These are phyloP conservation scores for Ophiobolus disseminans DNA, from an alignment of 2,329 filamentous ascomycete genomes.

Conservation along the genomic window DNA sequence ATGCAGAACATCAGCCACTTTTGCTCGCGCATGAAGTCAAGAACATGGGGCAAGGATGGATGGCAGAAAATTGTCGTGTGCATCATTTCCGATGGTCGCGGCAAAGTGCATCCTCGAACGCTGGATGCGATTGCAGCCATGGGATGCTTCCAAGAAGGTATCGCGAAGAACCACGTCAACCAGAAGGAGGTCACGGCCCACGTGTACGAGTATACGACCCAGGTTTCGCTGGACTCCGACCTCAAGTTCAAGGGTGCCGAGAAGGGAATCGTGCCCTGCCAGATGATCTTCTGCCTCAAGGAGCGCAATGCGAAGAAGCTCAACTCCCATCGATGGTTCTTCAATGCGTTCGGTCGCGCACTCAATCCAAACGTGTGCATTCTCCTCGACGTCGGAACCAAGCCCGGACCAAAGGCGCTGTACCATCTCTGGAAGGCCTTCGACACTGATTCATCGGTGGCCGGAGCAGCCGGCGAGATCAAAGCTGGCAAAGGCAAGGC, in stretches of 20 bases:
- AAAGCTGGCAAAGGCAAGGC: conserved; percentile 92
- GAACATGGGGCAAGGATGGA: conserved; percentile 94
- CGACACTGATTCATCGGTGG: conserved; percentile 95
- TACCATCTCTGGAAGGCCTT: conserved; percentile 99
- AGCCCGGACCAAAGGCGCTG: conserved; percentile 85
- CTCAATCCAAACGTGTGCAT: conserved; percentile 97
- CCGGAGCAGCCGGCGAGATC: conserved; percentile 96
- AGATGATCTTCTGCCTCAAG: conserved; percentile 98
- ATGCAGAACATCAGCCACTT: conserved; percentile 99
- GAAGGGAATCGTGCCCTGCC: conserved; percentile 97
- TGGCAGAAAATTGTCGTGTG: conserved; percentile 99
- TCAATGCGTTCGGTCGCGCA: conserved; percentile 93
- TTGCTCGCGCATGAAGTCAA: conserved; percentile 87
- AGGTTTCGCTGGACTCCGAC: conserved; percentile 93
- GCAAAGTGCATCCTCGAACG: conserved; percentile 91
- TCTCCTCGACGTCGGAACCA: conserved; percentile 93
- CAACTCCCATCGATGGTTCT: conserved; percentile 99
- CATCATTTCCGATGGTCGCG: conserved; percentile 91
- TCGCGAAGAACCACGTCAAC: conserved; percentile 98
- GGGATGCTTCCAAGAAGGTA: conserved; percentile 97
- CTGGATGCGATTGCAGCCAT: conserved; percentile 94
- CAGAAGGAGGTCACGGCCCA: conserved; percentile 93
- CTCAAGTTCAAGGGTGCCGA: conserved; percentile 99
- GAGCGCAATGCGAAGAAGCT: conserved; percentile 98
- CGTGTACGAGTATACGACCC: conserved; percentile 98